Percentiles rank a stretch among this genome's conserved stretches.
Conservation (phyloP, 208 protist genomes). For the Acanthamoeba polyphaga region DNA sequence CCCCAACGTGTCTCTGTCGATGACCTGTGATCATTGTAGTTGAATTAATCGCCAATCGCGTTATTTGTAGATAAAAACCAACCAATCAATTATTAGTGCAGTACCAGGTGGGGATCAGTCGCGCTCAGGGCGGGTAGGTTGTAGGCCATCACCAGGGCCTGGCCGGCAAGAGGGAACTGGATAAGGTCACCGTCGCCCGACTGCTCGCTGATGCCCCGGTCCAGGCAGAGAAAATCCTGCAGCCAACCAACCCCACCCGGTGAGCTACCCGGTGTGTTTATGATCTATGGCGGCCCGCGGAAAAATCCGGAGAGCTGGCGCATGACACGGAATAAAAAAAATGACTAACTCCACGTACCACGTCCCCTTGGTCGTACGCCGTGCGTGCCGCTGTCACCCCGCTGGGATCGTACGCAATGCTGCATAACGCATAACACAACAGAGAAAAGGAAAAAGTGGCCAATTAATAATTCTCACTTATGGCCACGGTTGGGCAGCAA, state of each 20-base stretch:
- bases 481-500: no score
- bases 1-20: not conserved
- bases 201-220: not conserved
- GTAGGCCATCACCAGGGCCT: conserved; percentile 17
- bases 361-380: not conserved
- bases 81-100: no score
- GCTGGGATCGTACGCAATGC: not conserved
- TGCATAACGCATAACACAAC: not conserved
- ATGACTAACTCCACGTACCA: not conserved
- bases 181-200: not conserved
- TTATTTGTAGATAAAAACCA: no score
- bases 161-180: not conserved
- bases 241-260: not conserved
- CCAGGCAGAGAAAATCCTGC: not conserved
- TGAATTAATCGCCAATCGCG: no score
- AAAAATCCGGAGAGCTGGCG: no score
- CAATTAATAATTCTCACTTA: not conserved
- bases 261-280: not conserved
- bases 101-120: not conserved
- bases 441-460: not conserved
- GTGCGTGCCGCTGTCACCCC: not conserved
- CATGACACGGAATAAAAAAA: no score
- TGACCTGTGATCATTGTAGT: not conserved
- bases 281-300: no score
- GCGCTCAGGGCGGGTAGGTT: not conserved